Evolutionary conservation across 1,139 yeast species (phyloP).

Genomic region (Scheffersomyces quercinus): DNA sequence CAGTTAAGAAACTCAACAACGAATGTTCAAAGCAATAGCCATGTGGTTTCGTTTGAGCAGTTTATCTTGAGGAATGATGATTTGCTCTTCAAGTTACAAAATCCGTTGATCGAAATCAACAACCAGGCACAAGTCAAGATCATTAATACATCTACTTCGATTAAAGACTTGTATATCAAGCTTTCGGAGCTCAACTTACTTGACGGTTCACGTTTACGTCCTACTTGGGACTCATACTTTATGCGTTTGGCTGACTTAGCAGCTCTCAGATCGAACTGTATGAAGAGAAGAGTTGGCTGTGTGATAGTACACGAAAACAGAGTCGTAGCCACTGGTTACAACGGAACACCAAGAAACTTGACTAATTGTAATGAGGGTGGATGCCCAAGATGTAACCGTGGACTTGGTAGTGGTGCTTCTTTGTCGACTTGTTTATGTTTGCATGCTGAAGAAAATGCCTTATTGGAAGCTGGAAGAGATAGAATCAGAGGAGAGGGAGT

Average conservation of each 20-base stretch:
- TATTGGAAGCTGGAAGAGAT: constrained; percentile 90
- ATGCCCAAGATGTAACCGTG: constrained; percentile 78
- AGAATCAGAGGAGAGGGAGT: constrained; percentile 54
- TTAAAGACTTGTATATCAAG: constrained; percentile 50
- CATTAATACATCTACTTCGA: constrained; percentile 55
- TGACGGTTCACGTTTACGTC: constrained; percentile 70
- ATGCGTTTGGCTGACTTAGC: constrained; percentile 93
- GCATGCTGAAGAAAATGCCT: constrained; percentile 97
- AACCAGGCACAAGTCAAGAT: constrained; percentile 62
- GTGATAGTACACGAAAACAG: constrained; percentile 84
- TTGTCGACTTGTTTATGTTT: constrained; percentile 85
- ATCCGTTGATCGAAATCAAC: constrained; percentile 50
- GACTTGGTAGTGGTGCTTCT: constrained; percentile 60
- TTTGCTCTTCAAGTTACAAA: constrained; percentile 34
- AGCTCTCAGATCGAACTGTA: constrained; percentile 88
- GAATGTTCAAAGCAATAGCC: neutral
- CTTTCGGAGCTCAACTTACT: constrained; percentile 55
- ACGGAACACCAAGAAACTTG: constrained; percentile 92
- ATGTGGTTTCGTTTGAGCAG: constrained; percentile 28
- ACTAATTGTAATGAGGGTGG: constrained; percentile 95
- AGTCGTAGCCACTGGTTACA: constrained; percentile 94
- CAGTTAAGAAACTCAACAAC: constrained; percentile 16
- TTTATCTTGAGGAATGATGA: constrained; percentile 51
- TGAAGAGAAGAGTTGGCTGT: constrained; percentile 96
- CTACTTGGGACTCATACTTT: constrained; percentile 94